Evolutionary conservation across 352 stramenopile genomes (phyloP).

Genomic region (Albugo candida): DNA sequence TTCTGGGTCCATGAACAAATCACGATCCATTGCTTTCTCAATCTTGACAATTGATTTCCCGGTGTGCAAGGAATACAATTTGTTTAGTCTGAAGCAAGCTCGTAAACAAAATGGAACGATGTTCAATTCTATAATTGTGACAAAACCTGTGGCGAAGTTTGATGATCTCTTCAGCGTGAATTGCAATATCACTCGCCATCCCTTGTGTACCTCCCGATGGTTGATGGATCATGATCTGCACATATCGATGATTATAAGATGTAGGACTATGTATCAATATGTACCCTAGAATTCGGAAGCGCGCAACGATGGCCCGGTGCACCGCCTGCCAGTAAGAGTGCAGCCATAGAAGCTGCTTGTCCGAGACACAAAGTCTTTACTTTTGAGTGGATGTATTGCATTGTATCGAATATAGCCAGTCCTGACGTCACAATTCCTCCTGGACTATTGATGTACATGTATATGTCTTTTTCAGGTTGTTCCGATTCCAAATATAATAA

Average conservation of each 20-base stretch:
- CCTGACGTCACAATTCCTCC: conserved; percentile 93
- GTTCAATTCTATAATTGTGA: conserved; percentile 36
- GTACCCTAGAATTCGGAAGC: conserved; percentile 85
- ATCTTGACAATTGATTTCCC: conserved; percentile 53
- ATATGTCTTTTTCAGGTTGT: conserved; percentile 94
- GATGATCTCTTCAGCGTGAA: conserved; percentile 98
- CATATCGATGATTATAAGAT: background rate
- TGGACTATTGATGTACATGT: conserved; percentile 98
- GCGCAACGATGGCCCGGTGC: conserved; percentile 76
- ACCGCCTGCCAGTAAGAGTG: conserved; percentile 88
- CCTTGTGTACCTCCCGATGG: conserved; percentile 89
- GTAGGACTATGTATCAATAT: conserved; percentile 1
- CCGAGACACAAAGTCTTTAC: conserved; percentile 97
- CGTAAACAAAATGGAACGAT: background rate
- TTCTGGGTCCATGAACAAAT: conserved; percentile 69
- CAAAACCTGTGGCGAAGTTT: conserved; percentile 45
- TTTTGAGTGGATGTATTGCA: conserved; percentile 94
- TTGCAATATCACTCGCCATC: conserved; percentile 96
- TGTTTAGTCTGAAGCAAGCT: conserved; percentile 31
- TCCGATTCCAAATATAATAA: conserved; percentile 93
- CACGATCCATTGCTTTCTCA: conserved; percentile 73
- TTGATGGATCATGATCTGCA: conserved; percentile 95
- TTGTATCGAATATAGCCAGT: conserved; percentile 96
- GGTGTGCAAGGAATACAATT: conserved; percentile 49
- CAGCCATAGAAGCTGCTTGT: conserved; percentile 91